Base-by-base conservation (phyloP, 1,139 yeast genomes). In the Geotrichum carabidarum region DNA sequence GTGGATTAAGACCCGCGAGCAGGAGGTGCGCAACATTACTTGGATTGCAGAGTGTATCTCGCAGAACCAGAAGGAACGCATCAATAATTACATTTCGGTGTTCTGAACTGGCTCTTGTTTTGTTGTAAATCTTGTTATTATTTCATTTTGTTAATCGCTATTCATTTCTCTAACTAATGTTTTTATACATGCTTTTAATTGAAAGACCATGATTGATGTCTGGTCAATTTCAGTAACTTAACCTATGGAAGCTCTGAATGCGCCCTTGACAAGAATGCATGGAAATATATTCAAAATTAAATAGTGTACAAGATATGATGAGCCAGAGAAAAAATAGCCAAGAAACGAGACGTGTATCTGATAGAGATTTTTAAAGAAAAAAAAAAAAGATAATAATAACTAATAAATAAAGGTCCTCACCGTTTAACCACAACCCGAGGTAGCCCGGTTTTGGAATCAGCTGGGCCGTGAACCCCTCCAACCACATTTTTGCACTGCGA, bases 1-100 rank as follows among this genome's bases (percentile, higher is more conserved):
- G 5, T 93, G 97, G 95, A 80, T 94, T 68, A 85, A 90, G 72
- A 83, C 96, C 17, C 86, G 87, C 67, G 99, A 94, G 72, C 99
- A 94, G 73, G 99, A 94, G 72, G 82, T 94, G 58, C 81, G 99
- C 71, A 94, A 94, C 70, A 84, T 94, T 61, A 88, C 98, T 22
- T 94, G 99, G 99, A 91, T 94, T 59, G 96, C 98, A 48, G 99
- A 94, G 74, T 94, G 99, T 75, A 74, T 74, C 59, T 77, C 78
- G 15, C 78, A 74, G 63, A 74, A 74, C 60, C 78, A 75, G 61
- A 71, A 71, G 63, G 76, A 72, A 52, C 64, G 78, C 53, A 71
- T 74, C 59, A 63, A 67, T 51, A 69, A 68, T 58, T 74, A 71
- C 58, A 72, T 74, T 54, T 59, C 71, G 41, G 75, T 74, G 18